Conservation (phyloP, 345 rosid species). For the Capsella bursapastoris region DNA sequence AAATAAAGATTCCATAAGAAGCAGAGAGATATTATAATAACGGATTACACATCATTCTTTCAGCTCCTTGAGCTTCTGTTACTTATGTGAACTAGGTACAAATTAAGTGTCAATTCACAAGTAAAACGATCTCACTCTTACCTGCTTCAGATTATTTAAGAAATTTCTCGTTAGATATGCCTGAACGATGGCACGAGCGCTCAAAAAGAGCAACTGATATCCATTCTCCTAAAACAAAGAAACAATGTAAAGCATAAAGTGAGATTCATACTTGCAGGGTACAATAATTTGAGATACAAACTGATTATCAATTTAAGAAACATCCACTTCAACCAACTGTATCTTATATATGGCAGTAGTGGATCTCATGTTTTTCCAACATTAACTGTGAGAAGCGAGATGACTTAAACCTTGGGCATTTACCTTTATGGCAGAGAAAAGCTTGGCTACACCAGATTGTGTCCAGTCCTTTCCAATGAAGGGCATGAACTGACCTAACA, state of each 20-base stretch:
- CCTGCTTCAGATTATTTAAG: constrained; percentile 88
- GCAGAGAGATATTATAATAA: constrained; percentile 18
- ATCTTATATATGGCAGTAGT: background rate
- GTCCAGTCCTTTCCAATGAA: constrained; percentile 98
- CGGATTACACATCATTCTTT: background rate
- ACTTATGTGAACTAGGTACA: background rate
- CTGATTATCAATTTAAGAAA: constrained; percentile 4
- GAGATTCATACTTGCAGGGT: constrained; percentile 18
- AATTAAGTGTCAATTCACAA: background rate
- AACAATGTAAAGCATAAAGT: constrained; percentile 3
- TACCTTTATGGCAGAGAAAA: constrained; percentile 92
- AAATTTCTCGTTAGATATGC: constrained; percentile 87
- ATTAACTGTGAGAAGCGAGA: constrained; percentile 7
- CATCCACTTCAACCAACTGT: background rate
- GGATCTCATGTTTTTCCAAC: background rate
- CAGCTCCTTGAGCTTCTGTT: constrained; percentile 3
- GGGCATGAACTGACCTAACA: constrained; percentile 97
- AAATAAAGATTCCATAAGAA: background rate
- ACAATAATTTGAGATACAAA: background rate
- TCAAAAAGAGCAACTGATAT: constrained; percentile 88
- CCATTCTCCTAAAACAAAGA: constrained; percentile 78
- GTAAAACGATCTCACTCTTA: constrained; percentile 28
- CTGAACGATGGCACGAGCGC: constrained; percentile 96
- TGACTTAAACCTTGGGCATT: constrained; percentile 18
- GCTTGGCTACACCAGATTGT: constrained; percentile 93